Evolutionary conservation across 2,329 filamentous ascomycete genomes (phyloP).

Genomic region (Diaporthe vexans): DNA sequence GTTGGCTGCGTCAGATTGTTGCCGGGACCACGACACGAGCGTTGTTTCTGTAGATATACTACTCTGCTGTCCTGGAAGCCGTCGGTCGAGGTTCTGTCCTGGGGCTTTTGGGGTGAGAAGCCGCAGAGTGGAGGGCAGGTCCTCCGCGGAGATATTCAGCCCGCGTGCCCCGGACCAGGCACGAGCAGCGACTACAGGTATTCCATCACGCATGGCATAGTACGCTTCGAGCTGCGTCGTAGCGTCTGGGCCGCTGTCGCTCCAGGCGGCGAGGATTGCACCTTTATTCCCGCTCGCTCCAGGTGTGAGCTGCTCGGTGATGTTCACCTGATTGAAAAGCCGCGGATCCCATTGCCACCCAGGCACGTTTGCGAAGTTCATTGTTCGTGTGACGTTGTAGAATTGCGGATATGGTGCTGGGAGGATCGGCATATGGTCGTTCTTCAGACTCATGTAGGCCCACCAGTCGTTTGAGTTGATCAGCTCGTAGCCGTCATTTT

Average conservation of each 20-base stretch:
- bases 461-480: slow-evolving; percentile 65
- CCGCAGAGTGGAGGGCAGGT: neutral
- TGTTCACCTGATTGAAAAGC: slow-evolving; percentile 59
- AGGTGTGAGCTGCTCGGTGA: slow-evolving; percentile 52
- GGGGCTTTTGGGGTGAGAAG: slow-evolving; percentile 7
- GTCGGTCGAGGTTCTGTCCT: slow-evolving; percentile 5
- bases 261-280: slow-evolving; percentile 61
- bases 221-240: slow-evolving; percentile 63
- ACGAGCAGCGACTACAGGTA: slow-evolving; percentile 58
- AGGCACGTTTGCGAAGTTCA: slow-evolving; percentile 58
- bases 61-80: neutral
- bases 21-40: slow-evolving; percentile 12
- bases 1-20: slow-evolving; percentile 40
- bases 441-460: slow-evolving; percentile 69
- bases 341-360: slow-evolving; percentile 62
- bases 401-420: slow-evolving; percentile 62
- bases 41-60: neutral
- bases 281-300: slow-evolving; percentile 48
- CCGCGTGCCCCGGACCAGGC: slow-evolving; percentile 56
- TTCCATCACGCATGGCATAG: slow-evolving; percentile 60
- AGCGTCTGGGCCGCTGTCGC: slow-evolving; percentile 62
- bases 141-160: neutral
- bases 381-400: slow-evolving; percentile 58
- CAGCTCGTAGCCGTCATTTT: slow-evolving; percentile 53
- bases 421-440: slow-evolving; percentile 61